Percentiles rank a stretch among this genome's conserved stretches.
These are phyloP conservation scores for Mycena chlorophos DNA, from an alignment of 768 basidiomycete genomes.

Conservation along the genomic window DNA sequence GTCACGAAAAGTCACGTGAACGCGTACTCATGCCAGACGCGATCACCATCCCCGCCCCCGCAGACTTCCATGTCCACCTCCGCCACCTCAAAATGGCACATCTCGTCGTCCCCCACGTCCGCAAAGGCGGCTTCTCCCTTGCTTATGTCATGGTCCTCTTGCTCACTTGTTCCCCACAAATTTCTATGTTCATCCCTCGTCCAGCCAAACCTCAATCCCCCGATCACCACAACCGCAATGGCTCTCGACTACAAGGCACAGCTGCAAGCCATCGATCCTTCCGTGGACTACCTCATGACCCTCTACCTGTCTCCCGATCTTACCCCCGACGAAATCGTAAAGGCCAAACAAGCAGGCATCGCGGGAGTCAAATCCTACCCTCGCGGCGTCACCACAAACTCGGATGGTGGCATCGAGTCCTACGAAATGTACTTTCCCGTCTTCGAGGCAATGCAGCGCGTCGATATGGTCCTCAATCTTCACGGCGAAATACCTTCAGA, in stretches of 20 bases:
- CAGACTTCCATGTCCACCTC: slow-evolving; percentile 96
- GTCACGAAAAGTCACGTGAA: slow-evolving; percentile 34
- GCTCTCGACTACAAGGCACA: slow-evolving; percentile 79
- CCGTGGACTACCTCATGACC: slow-evolving; percentile 90
- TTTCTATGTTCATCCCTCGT: slow-evolving; percentile 5
- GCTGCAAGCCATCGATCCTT: slow-evolving; percentile 72
- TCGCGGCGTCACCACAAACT: slow-evolving; percentile 95
- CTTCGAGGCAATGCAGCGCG: slow-evolving; percentile 92
- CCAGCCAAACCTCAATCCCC: slow-evolving; percentile 91
- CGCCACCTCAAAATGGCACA: slow-evolving; percentile 81
- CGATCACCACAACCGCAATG: slow-evolving; percentile 77
- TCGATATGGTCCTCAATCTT: slow-evolving; percentile 91
- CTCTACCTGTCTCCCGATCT: slow-evolving; percentile 91
- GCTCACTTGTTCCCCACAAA: slow-evolving; percentile 16
- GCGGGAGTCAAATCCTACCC: slow-evolving; percentile 96
- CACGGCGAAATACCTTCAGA: slow-evolving; percentile 98
- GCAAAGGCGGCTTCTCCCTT: slow-evolving; percentile 82
- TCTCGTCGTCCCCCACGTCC: slow-evolving; percentile 88
- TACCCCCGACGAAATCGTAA: slow-evolving; percentile 86
- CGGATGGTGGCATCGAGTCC: slow-evolving; percentile 93
- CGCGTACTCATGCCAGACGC: slow-evolving; percentile 16
- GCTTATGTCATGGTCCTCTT: slow-evolving; percentile 98
- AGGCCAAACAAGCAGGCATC: slow-evolving; percentile 83
- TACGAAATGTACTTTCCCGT: slow-evolving; percentile 92
- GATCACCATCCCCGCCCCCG: slow-evolving; percentile 56